These are phyloP conservation scores for Cladochytrium replicatum DNA, from an alignment of 192 early-diverging fungal genomes.

Conservation along the genomic window DNA sequence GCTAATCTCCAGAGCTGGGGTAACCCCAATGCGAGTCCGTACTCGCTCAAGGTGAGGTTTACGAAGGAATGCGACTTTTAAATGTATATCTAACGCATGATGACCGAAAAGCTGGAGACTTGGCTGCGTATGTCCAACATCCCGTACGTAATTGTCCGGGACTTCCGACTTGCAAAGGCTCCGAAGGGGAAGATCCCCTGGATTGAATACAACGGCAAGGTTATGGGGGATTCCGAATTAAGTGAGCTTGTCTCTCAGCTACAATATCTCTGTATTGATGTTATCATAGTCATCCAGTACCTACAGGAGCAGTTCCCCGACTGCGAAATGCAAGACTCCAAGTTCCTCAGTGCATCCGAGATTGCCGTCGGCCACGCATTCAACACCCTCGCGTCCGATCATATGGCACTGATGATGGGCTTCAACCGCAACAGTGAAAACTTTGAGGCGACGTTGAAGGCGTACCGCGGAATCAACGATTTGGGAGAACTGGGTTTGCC, in stretches of 20 bases:
- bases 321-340: neutral
- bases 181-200: slow-evolving; percentile 28
- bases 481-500: too few relatives aligned
- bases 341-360: slow-evolving; percentile 2
- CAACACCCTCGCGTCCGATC: slow-evolving; percentile 18
- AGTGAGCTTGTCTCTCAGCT: slow-evolving; percentile 4
- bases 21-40: slow-evolving; percentile 23
- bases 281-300: slow-evolving; percentile 14
- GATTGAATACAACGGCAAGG: slow-evolving; percentile 20
- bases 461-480: slow-evolving; percentile 8
- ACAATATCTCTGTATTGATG: too few relatives aligned
- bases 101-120: neutral
- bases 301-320: slow-evolving; percentile 13
- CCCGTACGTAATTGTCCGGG: slow-evolving; percentile 16
- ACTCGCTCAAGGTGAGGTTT: slow-evolving; percentile 15
- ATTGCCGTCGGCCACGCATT: slow-evolving; percentile 2
- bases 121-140: slow-evolving; percentile 13
- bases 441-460: slow-evolving; percentile 14
- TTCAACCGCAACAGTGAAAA: slow-evolving; percentile 24
- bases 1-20: slow-evolving; percentile 21
- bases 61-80: slow-evolving; percentile 15
- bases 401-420: slow-evolving; percentile 19
- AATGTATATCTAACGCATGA: neutral
- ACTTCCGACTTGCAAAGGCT: slow-evolving; percentile 17
- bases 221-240: slow-evolving; percentile 24